Percentiles rank a stretch among this genome's conserved stretches.
These are phyloP conservation scores for Hyaloperonospora arabidopsidis DNA, from an alignment of 352 stramenopile species.

Conservation along the genomic window DNA sequence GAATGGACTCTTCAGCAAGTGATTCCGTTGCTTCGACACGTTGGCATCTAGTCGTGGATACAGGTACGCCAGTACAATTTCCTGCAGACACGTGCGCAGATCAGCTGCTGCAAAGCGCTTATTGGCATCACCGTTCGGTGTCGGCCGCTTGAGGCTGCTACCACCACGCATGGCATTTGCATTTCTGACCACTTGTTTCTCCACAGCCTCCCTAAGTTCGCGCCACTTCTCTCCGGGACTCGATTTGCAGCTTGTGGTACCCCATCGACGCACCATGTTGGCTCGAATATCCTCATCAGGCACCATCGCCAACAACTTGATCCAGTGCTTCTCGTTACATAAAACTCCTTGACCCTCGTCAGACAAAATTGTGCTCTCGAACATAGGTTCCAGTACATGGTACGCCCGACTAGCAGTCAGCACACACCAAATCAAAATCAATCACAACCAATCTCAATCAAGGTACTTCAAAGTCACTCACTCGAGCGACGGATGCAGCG, in stretches of 20 bases:
- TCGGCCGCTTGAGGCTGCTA: slow-evolving; percentile 36
- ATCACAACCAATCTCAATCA: neutral
- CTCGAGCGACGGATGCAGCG: slow-evolving; percentile 91
- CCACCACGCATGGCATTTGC: slow-evolving; percentile 39
- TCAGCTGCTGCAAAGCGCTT: slow-evolving; percentile 62
- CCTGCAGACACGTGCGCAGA: slow-evolving; percentile 86
- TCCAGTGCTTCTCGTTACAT: slow-evolving; percentile 79
- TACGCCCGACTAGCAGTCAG: slow-evolving; percentile 73
- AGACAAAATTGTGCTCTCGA: slow-evolving; percentile 86
- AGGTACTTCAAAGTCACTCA: slow-evolving; percentile 22
- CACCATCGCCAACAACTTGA: slow-evolving; percentile 89
- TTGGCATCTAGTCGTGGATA: slow-evolving; percentile 99
- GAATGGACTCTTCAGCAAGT: slow-evolving; percentile 99
- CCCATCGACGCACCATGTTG: slow-evolving; percentile 58
- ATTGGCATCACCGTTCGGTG: slow-evolving; percentile 28
- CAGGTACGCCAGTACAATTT: slow-evolving; percentile 94
- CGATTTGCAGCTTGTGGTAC: slow-evolving; percentile 32
- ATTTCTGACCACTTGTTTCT: slow-evolving; percentile 55
- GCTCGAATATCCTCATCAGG: slow-evolving; percentile 83
- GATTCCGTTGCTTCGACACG: slow-evolving; percentile 98
- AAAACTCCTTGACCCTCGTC: slow-evolving; percentile 90
- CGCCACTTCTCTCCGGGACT: slow-evolving; percentile 86
- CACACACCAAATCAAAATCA: slow-evolving; percentile 4
- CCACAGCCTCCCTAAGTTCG: slow-evolving; percentile 61
- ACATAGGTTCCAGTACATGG: slow-evolving; percentile 92